Base-by-base conservation (phyloP, 106 monocot species). In the Hemerocallis citrina region DNA sequence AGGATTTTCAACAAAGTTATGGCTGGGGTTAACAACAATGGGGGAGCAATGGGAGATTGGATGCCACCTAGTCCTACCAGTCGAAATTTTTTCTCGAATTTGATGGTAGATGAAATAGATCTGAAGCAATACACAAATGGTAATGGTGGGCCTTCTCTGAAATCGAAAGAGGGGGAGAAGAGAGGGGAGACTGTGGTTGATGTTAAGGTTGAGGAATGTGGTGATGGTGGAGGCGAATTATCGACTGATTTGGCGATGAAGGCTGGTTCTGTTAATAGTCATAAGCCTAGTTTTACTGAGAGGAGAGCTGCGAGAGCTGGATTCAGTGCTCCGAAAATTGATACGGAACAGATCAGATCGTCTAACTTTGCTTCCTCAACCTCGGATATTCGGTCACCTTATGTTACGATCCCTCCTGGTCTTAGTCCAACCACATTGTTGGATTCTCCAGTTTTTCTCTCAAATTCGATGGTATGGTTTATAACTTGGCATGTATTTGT, bases 371-470 rank as follows among this genome's bases (percentile, higher is more conserved):
- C 9, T 27, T 50, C 66, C 0, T 54, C 71, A 19, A 38, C 68
- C 17, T n/a, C 55, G 7, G 74, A 74, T 7, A 52, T 42, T 47
- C 49, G 57, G 15, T 77, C 80, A 38, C 88, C 79, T 24, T 74
- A 74, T 31, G 22, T 89, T 22, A 80, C 80, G 0, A 77, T 89
- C 36, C 79, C 88, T 23, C 83, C 83, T 38, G 83, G 88, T 59
- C 67, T 83, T 19, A 84, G 84, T 46, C 84, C 84, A 25, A 72
- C 79, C 15, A 71, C 67, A 21, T 74, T 85, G 63, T 63, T 85
- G 67, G 80, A 77, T 59, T 85, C 85, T 23, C 85, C 80, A 3
- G 70, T 77, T 44, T 77, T 77, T 58, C 64, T 74, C 44, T 73
- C 69, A 0, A 85, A 77, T 44, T 65, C 72, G 25, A 3, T 80